These are phyloP conservation scores for Pyrrhoderma noxium DNA, from an alignment of 1,284 basidiomycete species.

Conservation along the genomic window DNA sequence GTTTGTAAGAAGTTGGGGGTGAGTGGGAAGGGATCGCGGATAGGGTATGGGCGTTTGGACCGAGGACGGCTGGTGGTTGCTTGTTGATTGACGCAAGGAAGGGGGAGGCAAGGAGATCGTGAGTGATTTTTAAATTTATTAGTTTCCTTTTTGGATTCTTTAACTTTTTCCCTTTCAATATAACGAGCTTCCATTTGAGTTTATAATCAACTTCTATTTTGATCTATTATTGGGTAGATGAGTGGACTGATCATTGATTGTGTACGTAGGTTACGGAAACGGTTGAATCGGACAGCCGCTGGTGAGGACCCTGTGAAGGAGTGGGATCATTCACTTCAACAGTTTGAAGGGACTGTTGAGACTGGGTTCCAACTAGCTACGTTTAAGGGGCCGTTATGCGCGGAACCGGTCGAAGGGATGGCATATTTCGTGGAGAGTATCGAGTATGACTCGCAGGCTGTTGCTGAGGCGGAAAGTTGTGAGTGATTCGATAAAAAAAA, in stretches of 20 bases:
- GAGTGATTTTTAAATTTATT: slow-evolving; percentile 42
- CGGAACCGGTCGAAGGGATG: slow-evolving; percentile 91
- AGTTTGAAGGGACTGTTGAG: slow-evolving; percentile 82
- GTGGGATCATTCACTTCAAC: slow-evolving; percentile 32
- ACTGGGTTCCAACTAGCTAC: slow-evolving; percentile 94
- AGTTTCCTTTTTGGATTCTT: slow-evolving; percentile 11
- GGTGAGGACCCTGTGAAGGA: neutral
- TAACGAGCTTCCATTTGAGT: neutral
- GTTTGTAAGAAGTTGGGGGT: slow-evolving; percentile 63
- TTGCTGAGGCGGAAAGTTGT: slow-evolving; percentile 59
- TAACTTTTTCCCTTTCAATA: slow-evolving; percentile 14
- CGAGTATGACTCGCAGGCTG: slow-evolving; percentile 50
- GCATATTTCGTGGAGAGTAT: slow-evolving; percentile 85
- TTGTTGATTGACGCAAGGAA: slow-evolving; percentile 72
- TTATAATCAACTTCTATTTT: too few species aligned
- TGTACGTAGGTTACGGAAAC: slow-evolving; percentile 20
- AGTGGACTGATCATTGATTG: too few species aligned
- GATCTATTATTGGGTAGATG: too few species aligned
- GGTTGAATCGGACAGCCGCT: slow-evolving; percentile 19
- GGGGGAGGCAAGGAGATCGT: slow-evolving; percentile 27
- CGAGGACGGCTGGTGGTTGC: slow-evolving; percentile 82
- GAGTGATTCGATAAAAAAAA: too few species aligned
- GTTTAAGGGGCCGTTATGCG: slow-evolving; percentile 90
- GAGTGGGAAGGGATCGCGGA: slow-evolving; percentile 78
- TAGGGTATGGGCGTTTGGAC: slow-evolving; percentile 88